These are phyloP conservation scores for Pseudonitzschia multiseries DNA, from an alignment of 108 stramenopile species.

Conservation along the genomic window DNA sequence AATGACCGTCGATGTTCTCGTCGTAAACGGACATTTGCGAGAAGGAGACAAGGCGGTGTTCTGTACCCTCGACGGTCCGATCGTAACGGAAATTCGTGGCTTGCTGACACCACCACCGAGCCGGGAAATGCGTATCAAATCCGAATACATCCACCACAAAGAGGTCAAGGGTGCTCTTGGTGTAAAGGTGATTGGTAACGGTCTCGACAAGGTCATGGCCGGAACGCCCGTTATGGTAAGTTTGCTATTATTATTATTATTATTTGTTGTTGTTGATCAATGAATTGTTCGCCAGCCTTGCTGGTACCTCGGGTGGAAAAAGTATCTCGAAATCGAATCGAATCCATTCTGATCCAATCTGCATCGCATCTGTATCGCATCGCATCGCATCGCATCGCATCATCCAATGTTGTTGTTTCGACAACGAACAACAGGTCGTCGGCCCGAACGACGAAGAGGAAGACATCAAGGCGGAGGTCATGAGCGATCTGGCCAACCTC, in stretches of 20 bases:
- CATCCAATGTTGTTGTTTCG: too few relatives aligned
- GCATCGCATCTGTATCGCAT: too few relatives aligned
- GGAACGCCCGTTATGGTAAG: constrained; percentile 92
- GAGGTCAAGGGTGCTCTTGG: constrained; percentile 95
- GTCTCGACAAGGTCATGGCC: constrained; percentile 96
- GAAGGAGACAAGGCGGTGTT: constrained; percentile 97
- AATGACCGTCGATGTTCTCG: constrained; percentile 97
- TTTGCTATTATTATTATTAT: neutral
- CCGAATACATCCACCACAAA: constrained; percentile 98
- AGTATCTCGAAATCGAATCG: too few relatives aligned
- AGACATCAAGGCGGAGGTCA: constrained; percentile 96
- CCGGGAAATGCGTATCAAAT: constrained; percentile 97
- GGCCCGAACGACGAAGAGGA: constrained; percentile 96
- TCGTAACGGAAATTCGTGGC: constrained; percentile 96
- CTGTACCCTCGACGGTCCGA: constrained; percentile 96
- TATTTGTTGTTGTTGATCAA: too few relatives aligned
- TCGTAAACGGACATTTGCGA: constrained; percentile 91
- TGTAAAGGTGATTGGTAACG: constrained; percentile 95
- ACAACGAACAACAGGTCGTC: constrained; percentile 64
- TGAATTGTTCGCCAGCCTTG: too few relatives aligned
- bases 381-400: too few relatives aligned
- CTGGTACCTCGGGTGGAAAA: too few relatives aligned
- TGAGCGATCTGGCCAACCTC: constrained; percentile 89
- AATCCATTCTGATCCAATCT: too few relatives aligned
- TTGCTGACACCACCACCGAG: constrained; percentile 97